Evolutionary conservation across 768 basidiomycete species (phyloP).

Genomic region (Lactifluus echinatus): DNA sequence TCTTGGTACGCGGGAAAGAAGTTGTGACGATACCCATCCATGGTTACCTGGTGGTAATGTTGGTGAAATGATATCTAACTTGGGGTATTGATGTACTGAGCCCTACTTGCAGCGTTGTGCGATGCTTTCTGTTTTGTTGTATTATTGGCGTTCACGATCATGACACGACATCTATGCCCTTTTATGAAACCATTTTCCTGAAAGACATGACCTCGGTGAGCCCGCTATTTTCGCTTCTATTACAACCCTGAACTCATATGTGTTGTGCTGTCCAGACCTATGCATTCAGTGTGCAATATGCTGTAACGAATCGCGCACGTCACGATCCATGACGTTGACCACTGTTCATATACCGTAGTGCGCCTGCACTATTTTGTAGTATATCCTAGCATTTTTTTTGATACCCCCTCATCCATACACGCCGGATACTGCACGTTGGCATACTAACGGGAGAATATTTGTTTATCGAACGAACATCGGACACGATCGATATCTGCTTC

Average conservation of each 20-base stretch:
- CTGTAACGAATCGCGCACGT: constrained; percentile 13
- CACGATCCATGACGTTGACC: background rate
- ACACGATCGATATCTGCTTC: constrained; percentile 3
- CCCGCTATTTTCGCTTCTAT: background rate
- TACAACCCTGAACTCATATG: background rate
- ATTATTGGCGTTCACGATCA: constrained; percentile 16
- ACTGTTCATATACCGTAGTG: constrained; percentile 13
- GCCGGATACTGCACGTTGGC: constrained; percentile 7
- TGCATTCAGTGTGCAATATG: constrained; percentile 9
- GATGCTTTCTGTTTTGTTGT: constrained; percentile 9
- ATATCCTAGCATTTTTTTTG: constrained; percentile 12
- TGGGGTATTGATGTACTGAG: background rate
- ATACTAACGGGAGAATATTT: constrained; percentile 9
- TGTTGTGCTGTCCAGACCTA: background rate
- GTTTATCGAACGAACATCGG: background rate
- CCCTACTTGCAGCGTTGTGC: background rate
- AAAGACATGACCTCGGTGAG: constrained; percentile 2
- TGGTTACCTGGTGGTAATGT: background rate
- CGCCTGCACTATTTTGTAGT: constrained; percentile 5
- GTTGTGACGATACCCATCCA: constrained; percentile 25
- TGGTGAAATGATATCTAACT: background rate
- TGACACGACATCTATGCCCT: constrained; percentile 16
- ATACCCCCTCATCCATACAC: constrained; percentile 7
- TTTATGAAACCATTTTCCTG: constrained; percentile 4
- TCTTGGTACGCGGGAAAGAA: constrained; percentile 61